These are phyloP conservation scores for Trametes coccinea DNA, from an alignment of 768 basidiomycete genomes.

Conservation along the genomic window DNA sequence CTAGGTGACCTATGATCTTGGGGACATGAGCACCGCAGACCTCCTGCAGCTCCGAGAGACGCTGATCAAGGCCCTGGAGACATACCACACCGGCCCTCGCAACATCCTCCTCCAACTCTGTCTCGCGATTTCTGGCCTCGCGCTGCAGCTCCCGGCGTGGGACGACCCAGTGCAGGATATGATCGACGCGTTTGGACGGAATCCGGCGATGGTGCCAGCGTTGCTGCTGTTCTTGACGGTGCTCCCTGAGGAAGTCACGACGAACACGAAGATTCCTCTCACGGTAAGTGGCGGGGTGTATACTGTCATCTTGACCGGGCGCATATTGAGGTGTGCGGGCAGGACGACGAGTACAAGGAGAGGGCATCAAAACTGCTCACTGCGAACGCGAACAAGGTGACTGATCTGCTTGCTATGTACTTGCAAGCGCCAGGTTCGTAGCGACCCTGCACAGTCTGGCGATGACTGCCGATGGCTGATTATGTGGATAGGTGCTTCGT, in stretches of 20 bases:
- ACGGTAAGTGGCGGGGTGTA: conserved; percentile 57
- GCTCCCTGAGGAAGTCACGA: conserved; percentile 84
- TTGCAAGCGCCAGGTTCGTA: conserved; percentile 80
- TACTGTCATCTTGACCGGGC: background rate
- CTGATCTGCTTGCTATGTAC: conserved; percentile 85
- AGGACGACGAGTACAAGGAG: conserved; percentile 78
- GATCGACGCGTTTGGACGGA: conserved; percentile 83
- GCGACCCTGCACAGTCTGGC: background rate
- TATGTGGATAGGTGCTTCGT: conserved; percentile 69
- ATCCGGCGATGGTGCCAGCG: conserved; percentile 79
- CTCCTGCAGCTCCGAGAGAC: conserved; percentile 85
- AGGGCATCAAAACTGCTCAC: conserved; percentile 63
- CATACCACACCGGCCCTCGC: conserved; percentile 74
- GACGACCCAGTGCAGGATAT: conserved; percentile 73
- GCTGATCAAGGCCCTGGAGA: conserved; percentile 71
- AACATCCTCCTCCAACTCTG: conserved; percentile 88
- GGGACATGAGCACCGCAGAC: conserved; percentile 77
- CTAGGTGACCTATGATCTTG: conserved; percentile 93
- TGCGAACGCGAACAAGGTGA: conserved; percentile 65
- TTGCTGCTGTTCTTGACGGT: conserved; percentile 88
- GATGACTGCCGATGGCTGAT: background rate
- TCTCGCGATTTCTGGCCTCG: conserved; percentile 86
- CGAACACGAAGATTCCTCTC: conserved; percentile 85
- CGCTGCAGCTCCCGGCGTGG: conserved; percentile 89
- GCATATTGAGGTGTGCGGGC: conserved; percentile 11